Evolutionary conservation across 345 rosid genomes (phyloP), one percentile per base, ranked within the genome.

Genomic region (Lepidium africanum): DNA sequence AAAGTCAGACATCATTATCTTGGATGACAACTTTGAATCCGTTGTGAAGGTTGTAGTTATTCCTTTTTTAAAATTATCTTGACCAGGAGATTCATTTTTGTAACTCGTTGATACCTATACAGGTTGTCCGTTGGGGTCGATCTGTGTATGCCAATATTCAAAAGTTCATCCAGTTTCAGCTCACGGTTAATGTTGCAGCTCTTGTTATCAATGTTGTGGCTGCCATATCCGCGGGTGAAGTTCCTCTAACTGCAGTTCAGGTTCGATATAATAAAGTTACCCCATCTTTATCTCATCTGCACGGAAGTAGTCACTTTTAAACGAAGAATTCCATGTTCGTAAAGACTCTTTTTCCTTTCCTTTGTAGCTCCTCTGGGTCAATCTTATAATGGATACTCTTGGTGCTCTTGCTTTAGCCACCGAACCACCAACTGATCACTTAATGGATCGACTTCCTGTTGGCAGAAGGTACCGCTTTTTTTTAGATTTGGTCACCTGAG

Each of bases 111-210:
- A 48, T 76, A 37, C 43, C 10, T 76, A 38, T 75, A 38, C 71
- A 93, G 98, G 98, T 93, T 47, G 96, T 94, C 36, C 79, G 97
- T 33, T 94, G 99, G 99, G 99, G 99, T 21, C 88, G 99, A 32
- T 94, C 99, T 59, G 99, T 94, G 10, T 94, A 94, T 76, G 99
- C 99, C 62, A 94, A 94, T 70, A 94, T 94, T 68, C 97, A 94
- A 82, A 94, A 94, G 78, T 94, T 91, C 72, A 94, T 91, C 83
- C 99, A 94, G 79, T 94, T 94, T 71, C 99, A 94, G 77, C 96
- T 89, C 38, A 94, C 99, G 12, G 99, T 94, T 49, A 89, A 89
- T 69, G 97, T 94, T 11, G 99, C 97, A 32, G 96, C 99, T 71
- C 91, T 94, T 6, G 73, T 94, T 36, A 91, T 94, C 66, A 94